These are phyloP conservation scores for Dictyostelium citrinum DNA, from an alignment of 78 protist species.

Conservation along the genomic window DNA sequence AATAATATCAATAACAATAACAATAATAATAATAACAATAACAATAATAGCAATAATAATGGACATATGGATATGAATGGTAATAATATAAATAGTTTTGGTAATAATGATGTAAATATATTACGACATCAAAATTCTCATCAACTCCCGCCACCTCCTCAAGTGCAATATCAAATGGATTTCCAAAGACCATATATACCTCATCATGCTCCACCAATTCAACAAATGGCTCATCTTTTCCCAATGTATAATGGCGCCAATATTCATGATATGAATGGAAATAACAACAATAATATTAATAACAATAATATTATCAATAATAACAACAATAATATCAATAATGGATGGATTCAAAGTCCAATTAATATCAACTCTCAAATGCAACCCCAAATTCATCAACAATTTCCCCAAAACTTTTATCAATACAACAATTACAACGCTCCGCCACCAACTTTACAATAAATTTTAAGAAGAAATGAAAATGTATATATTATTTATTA, in stretches of 20 bases:
- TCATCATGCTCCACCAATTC: not conserved
- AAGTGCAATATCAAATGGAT: slow-evolving; percentile 10
- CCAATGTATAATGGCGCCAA: not conserved
- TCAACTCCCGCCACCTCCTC: not conserved
- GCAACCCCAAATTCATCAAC: not conserved
- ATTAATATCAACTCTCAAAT: not conserved
- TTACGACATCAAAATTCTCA: not conserved
- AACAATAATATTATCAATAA: not conserved
- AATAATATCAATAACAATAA: not conserved
- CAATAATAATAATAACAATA: not conserved
- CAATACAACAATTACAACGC: not conserved
- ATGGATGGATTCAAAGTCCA: not conserved
- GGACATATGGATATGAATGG: not conserved
- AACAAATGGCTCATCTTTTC: not conserved
- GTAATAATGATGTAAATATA: not conserved
- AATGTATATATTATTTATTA: not conserved
- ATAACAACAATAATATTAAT: not conserved
- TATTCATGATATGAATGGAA: not conserved
- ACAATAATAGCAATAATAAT: not conserved
- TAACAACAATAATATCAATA: not conserved
- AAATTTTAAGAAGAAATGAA: not conserved
- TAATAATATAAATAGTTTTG: not conserved
- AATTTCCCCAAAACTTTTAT: not conserved
- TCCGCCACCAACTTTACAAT: not conserved
- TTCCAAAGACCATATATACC: not conserved